Evolutionary conservation across 1,139 yeast genomes (phyloP), one percentile per base, ranked within the genome.

Genomic region (Nadsonia commutata): DNA sequence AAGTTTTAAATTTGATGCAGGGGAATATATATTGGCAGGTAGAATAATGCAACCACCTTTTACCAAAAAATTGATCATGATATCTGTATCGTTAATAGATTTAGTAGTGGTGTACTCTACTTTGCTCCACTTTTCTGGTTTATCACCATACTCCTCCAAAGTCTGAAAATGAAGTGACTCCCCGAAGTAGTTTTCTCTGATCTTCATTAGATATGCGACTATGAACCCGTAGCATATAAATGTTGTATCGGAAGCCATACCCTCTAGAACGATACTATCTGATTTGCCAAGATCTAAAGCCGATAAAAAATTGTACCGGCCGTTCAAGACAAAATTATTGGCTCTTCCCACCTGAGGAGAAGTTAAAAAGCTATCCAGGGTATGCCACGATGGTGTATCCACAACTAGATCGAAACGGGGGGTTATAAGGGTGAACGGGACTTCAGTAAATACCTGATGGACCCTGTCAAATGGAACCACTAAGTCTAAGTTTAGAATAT

Each of bases 371-470:
- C 82, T 79, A 50, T 78, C 72, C 17, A 78, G 65, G 0, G 97
- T 86, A 56, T 85, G 94, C 95, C 97, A 90, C 0, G 90, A 80
- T 0, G 97, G 97, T 0, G 93, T 75, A 47, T 78, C 81, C 4
- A 88, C 60, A 1, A 73, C 65, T 40, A 88, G 56, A 43, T 78
- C 73, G 51, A 85, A 76, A 43, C 62, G 62, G 0, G 85, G 76
- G 0, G 95, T 80, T 36, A 52, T 52, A 1, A 85, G 52, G 1
- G 62, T 59, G 52, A 72, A 84, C 4, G 69, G 64, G 17, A 84
- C 68, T 0, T 74, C 70, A 2, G 78, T 76, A 6, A 72, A 69
- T 42, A 75, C 72, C 18, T 76, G 67, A 37, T 75, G 70, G 31
- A 80, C 73, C 2, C 78, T 76, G 33, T 71, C 70, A 48, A 79